phyloP scores from a whole-genome alignment of 2,329 filamentous ascomycete genomes.

The Chaetomium sp. region DNA sequence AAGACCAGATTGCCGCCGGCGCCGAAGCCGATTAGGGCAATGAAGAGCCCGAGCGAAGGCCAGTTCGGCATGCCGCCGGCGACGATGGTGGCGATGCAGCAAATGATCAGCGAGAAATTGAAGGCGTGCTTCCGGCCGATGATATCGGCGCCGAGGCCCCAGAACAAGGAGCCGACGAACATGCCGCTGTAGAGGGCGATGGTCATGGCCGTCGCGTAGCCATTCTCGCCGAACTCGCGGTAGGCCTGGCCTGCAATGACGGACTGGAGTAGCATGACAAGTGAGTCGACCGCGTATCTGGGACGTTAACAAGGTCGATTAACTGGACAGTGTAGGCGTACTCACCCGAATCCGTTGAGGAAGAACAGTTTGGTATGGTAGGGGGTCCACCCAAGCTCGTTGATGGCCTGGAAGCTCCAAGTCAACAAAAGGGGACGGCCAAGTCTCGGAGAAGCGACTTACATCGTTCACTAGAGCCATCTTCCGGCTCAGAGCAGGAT shows the following conservation, averaged over 20 bases:
- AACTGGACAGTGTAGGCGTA: background rate
- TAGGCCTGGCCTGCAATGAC: constrained; percentile 62
- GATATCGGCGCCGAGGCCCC: constrained; percentile 78
- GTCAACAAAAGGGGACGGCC: background rate
- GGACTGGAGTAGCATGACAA: constrained; percentile 58
- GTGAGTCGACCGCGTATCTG: constrained; percentile 52
- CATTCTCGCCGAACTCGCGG: constrained; percentile 58
- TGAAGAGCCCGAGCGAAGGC: constrained; percentile 64
- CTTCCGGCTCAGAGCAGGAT: constrained; percentile 56
- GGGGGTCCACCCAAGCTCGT: constrained; percentile 62
- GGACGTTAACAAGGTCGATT: background rate
- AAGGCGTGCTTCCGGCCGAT: constrained; percentile 78
- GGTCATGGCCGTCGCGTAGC: constrained; percentile 60
- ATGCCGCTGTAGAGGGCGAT: constrained; percentile 71
- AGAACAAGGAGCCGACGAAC: constrained; percentile 70
- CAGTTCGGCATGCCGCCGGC: constrained; percentile 70
- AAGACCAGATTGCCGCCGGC: constrained; percentile 65
- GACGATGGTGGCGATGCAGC: constrained; percentile 65
- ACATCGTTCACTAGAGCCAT: constrained; percentile 61
- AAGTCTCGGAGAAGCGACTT: constrained; percentile 12
- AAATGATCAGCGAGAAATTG: constrained; percentile 76
- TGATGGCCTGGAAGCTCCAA: constrained; percentile 45
- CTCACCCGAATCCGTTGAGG: constrained; percentile 62
- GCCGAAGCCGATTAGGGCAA: constrained; percentile 65
- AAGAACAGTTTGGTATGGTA: constrained; percentile 64